Evolutionary conservation across 2,329 filamentous ascomycete genomes (phyloP).

Genomic region (Aspergillus novoparasiticus): DNA sequence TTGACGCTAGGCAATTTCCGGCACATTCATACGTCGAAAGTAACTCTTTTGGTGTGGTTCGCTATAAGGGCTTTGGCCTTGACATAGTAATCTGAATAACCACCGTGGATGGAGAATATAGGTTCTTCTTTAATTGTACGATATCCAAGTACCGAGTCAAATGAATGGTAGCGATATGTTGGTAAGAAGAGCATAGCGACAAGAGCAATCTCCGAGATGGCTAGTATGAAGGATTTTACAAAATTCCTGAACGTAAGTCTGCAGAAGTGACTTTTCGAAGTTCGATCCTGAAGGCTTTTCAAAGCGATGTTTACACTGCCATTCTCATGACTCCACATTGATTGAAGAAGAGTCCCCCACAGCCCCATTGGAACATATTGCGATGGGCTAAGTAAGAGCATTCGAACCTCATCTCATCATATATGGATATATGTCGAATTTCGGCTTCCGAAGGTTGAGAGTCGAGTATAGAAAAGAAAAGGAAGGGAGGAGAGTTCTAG

Average conservation of each 20-base stretch:
- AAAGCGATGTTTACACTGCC: not conserved
- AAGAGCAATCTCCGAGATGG: too few relatives aligned
- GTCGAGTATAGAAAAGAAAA: not conserved
- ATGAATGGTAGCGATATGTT: too few relatives aligned
- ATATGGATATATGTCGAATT: not conserved
- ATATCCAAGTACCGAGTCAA: too few relatives aligned
- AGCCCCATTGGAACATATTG: not conserved
- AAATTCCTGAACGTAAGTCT: too few relatives aligned
- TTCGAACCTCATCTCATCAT: not conserved
- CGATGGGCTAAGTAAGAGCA: fast-evolving
- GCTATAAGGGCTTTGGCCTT: not conserved
- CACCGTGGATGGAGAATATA: not conserved
- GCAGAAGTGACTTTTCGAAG: not conserved
- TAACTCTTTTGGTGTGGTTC: not conserved
- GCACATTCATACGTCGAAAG: not conserved
- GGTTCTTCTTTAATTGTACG: too few relatives aligned
- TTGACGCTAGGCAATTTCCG: not conserved
- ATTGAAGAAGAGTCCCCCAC: not conserved
- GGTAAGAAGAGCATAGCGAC: too few relatives aligned
- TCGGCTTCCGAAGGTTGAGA: too few relatives aligned
- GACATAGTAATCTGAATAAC: not conserved
- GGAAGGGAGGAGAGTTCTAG: not conserved
- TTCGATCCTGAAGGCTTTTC: not conserved
- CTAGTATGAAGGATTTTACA: too few relatives aligned
- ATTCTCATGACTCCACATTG: not conserved